Base-by-base conservation (phyloP, 768 basidiomycete genomes). In the Boletus sp. region DNA sequence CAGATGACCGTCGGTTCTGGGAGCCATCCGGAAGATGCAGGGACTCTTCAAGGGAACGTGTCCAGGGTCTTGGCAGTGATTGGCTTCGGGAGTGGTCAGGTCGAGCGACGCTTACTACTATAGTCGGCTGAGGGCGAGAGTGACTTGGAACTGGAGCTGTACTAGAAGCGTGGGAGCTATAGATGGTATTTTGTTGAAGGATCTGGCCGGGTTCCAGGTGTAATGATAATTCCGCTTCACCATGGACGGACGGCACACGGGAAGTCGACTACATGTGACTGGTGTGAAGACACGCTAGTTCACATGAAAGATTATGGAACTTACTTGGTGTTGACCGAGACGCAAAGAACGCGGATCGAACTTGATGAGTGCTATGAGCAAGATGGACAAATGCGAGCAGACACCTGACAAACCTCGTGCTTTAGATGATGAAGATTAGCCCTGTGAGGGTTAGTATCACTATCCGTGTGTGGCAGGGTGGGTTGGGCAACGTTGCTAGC, bases 151-250 rank as follows among this genome's bases (percentile, higher is more conserved):
- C 24, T 5, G 57, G 18, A 24, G 50, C 15, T 14, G 59, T 48
- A 33, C 20, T 40, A n/a, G 56, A 47, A 40, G 35, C 4, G 33
- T 47, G 54, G 11, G 59, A 48, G 2, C 52, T 12, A 47, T 67
- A 69, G 9, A 63, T 49, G 32, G 61, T 42, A 24, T 58, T 57
- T n/a, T 71, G 75, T n/a, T 78, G 82, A 30, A 83, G 73, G 37
- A 85, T 72, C 69, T 85, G 82, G 12, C 84, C 84, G 14, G 83
- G 84, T 7, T 74, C 70, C 20, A 85, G 73, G 55, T 80, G 80
- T 28, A 83, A 67, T 33, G 80, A 77, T 39, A 79, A 71, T n/a
- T 77, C 79, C 5, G 36, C n/a, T 40, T 61, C 55, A 35, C 3
- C 44, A 15, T 44, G 36, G 28, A 47, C 2, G 14, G 35, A 54